Evolutionary conservation across 495 filamentous ascomycete genomes (phyloP), one percentile per base, ranked within the genome.

Genomic region (Neurospora tetraspora): DNA sequence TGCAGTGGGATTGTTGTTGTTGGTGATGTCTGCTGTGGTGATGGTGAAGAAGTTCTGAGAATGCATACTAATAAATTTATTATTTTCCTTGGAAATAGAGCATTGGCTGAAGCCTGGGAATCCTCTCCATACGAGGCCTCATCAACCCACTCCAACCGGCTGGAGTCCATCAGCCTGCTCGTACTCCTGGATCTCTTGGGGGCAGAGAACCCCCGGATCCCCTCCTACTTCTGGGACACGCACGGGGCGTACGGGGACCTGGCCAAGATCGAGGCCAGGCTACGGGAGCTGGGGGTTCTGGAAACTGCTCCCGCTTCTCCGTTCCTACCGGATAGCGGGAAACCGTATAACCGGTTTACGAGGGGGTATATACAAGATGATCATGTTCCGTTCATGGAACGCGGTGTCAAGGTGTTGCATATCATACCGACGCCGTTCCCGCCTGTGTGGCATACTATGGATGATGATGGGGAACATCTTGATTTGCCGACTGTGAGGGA

Each of bases 161-260:
- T 98, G 6, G 86, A 89, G 10, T 89, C 91, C 20, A 98, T 99
- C 71, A 91, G 89, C 47, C 82, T 98, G 42, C 98, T 99, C 80
- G 86, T 99, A 34, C 89, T 99, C n/a, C 85, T 99, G 69, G 96
- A 99, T 80, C 85, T 99, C 16, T 87, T 99, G 5, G 96, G 96
- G 2, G 81, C 91, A 1, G 78, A 86, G 12, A 81, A 87, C 18
- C 96, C 96, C 3, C 84, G 76, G 1, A 86, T 99, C 11, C 90
- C 91, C 6, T 94, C 92, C 0, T 96, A 92, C 78, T 98, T 94
- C 81, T 85, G 85, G 68, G 91, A 91, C 6, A 98, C 96, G 1
- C 96, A 99, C 76, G 98, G 95, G 95, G 94, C 94, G 10, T 99
- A 99, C 77, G 84, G 87, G 73, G 84, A 85, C 23, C 82, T 98